Conservation (phyloP, 2,329 filamentous ascomycete genomes). For the Colletotrichum limetticola region DNA sequence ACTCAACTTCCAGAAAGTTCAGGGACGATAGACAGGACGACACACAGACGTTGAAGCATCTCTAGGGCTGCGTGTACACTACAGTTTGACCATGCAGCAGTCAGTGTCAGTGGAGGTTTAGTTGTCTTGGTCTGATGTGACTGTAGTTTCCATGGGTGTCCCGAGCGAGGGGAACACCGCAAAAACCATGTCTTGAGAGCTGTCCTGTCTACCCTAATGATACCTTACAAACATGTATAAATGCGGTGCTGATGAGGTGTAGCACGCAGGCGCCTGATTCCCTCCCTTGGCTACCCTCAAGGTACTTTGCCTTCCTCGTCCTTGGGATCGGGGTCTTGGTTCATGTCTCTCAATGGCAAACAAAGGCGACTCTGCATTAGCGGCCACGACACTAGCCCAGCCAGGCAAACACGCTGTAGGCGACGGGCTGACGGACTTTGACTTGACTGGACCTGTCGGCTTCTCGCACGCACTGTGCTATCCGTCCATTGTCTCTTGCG, state of each 20-base stretch:
- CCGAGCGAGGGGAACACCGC: slow-evolving; percentile 28
- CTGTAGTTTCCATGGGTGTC: slow-evolving; percentile 13
- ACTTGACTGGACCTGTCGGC: background rate
- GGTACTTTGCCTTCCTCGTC: background rate
- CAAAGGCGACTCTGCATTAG: slow-evolving; percentile 3
- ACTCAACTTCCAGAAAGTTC: background rate
- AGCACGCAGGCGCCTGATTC: background rate
- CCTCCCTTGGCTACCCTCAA: background rate
- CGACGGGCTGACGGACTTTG: background rate
- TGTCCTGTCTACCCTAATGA: background rate
- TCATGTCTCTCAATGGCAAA: background rate
- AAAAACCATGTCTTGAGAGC: background rate
- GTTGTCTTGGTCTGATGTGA: slow-evolving; percentile 20
- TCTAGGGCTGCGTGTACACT: background rate
- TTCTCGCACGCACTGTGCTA: background rate
- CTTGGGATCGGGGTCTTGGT: background rate
- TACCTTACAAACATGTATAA: background rate
- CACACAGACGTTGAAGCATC: slow-evolving; percentile 6
- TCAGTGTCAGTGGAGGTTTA: background rate
- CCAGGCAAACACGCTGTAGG: background rate
- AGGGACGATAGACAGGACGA: background rate
- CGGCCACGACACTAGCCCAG: background rate
- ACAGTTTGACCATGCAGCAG: slow-evolving; percentile 1
- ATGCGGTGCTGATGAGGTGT: background rate
- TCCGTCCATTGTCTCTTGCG: background rate